phyloP scores from a whole-genome alignment of 177 flowering plant genomes.

The Telopea speciosissima region DNA sequence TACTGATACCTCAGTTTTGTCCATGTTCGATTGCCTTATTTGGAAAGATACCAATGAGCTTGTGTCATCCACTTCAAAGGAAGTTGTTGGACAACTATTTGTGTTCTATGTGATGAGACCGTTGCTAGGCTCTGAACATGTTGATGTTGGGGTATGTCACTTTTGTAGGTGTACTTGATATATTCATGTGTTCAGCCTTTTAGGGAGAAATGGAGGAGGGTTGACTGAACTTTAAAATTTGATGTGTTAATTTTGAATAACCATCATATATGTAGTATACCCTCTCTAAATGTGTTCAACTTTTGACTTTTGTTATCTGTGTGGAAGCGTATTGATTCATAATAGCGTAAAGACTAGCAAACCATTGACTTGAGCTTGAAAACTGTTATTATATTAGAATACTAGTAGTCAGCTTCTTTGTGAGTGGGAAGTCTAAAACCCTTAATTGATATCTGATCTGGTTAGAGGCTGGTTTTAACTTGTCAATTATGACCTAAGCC shows the following conservation, averaged over 20 bases:
- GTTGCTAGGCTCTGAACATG: slow-evolving; percentile 57
- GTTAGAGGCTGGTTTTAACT: background rate
- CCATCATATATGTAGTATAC: background rate
- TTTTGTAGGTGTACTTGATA: background rate
- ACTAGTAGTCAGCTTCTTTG: too few relatives aligned
- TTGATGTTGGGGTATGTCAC: slow-evolving; percentile 74
- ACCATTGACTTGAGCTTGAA: too few relatives aligned
- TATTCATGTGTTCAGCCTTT: background rate
- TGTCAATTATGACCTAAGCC: background rate
- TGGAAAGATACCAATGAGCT: slow-evolving; percentile 46
- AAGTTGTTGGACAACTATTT: slow-evolving; percentile 41
- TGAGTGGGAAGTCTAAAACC: too few relatives aligned
- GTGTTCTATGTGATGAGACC: slow-evolving; percentile 62
- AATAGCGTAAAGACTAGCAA: too few relatives aligned
- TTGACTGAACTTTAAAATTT: background rate
- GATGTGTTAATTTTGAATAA: background rate
- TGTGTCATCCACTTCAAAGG: slow-evolving; percentile 39
- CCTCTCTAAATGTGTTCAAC: too few relatives aligned
- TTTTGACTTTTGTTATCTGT: background rate
- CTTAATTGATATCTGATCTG: too few relatives aligned
- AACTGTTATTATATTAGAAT: too few relatives aligned
- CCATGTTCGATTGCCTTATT: slow-evolving; percentile 37
- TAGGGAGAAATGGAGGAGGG: background rate
- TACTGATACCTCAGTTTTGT: slow-evolving; percentile 18
- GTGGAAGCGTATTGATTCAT: too few relatives aligned